Evolutionary conservation across 164 flowering plant genomes (phyloP), one percentile per base, ranked within the genome.

Genomic region (Chloranthus sessilifolius): DNA sequence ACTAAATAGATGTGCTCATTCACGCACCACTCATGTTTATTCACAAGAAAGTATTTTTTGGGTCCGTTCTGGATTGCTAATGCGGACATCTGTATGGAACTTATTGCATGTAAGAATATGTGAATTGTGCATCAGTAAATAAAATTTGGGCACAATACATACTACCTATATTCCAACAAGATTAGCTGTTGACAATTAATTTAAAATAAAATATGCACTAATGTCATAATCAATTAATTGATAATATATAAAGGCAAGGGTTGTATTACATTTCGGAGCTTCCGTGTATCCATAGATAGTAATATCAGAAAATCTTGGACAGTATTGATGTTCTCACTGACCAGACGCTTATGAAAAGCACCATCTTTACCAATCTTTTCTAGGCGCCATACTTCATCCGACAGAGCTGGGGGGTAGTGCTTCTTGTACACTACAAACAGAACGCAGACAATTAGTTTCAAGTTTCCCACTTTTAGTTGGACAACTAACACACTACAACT

Each of bases 281-380:
- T 79, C 43, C 61, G 77, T n/a, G 66, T 16, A 49, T 83, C 83
- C 35, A 64, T 55, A 45, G 53, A 75, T 37, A 71, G 63, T 29
- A 70, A 43, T 7, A 72, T 79, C 15, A 83, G 72, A 63, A 83
- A 83, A 33, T 83, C 87, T 63, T 81, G 78, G 52, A 81, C 92
- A 21, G 79, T 56, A 36, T 50, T 55, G 63, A 84, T 72, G 43
- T 69, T 69, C 11, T 63, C 68, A 36, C 25, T 66, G 57, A 47
- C 72, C 43, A 84, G 65, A 61, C 74, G 80, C 72, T 81, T 81
- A 56, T 84, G 95, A 42, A 85, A 82, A 52, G 89, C 69, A 23
- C 89, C 95, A 59, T 82, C 95, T 65, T 85, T 85, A 25, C 89
- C 89, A 60, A 85, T 80, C 73, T 82, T 85, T 62, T 82, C 95